Evolutionary conservation across 345 rosid genomes (phyloP).

Genomic region (Conringia planisiliqua): DNA sequence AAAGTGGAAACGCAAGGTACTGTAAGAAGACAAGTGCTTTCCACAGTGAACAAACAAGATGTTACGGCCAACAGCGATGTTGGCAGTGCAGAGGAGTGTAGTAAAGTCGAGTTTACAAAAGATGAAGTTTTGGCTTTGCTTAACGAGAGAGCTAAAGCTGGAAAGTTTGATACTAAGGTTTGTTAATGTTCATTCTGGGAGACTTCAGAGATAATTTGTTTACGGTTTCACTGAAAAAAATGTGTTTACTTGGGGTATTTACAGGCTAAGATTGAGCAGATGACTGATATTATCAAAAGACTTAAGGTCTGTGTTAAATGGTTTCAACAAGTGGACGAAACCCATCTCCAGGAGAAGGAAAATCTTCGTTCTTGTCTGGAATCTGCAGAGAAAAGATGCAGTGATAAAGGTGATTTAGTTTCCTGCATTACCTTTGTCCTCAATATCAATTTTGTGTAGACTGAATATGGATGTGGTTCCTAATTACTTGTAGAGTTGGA

Average conservation of each 20-base stretch:
- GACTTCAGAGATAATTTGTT: not conserved
- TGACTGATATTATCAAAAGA: constrained; percentile 55
- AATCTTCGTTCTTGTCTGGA: constrained; percentile 54
- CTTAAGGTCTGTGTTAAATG: constrained; percentile 75
- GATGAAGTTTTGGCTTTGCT: constrained; percentile 75
- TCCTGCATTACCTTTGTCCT: not conserved
- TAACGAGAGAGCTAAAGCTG: constrained; percentile 63
- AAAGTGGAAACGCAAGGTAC: constrained; percentile 37
- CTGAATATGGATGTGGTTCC: not conserved
- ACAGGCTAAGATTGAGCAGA: constrained; percentile 64
- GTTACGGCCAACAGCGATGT: constrained; percentile 35
- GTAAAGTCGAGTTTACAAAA: constrained; percentile 52
- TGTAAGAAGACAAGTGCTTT: constrained; percentile 58
- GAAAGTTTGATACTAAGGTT: constrained; percentile 83
- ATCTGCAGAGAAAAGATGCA: constrained; percentile 50
- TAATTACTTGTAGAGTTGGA: constrained; percentile 45
- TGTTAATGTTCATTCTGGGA: not conserved
- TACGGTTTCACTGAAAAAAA: not conserved
- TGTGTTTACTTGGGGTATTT: not conserved
- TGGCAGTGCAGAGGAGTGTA: constrained; percentile 44
- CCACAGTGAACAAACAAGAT: constrained; percentile 52
- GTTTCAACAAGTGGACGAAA: constrained; percentile 65
- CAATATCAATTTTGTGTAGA: not conserved
- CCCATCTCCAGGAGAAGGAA: constrained; percentile 53
- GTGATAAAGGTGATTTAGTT: constrained; percentile 47